Base-by-base conservation (phyloP, 2,329 filamentous ascomycete genomes). In the Xylariaceae sp. region DNA sequence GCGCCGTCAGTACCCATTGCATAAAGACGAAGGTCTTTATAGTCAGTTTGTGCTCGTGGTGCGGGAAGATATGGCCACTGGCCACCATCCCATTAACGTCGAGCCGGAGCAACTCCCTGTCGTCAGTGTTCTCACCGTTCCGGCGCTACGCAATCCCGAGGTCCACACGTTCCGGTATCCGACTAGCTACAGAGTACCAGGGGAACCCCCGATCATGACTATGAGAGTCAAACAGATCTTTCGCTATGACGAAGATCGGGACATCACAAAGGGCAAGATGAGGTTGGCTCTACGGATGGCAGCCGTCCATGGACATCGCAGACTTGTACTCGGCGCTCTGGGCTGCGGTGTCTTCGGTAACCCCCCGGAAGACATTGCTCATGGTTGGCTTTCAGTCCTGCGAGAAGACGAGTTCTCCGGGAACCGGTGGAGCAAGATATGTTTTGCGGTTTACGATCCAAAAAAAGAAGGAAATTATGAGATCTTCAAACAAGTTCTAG, bases 321-420 rank as follows among this genome's bases (percentile, higher is more conserved):
- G 74, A 53, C 64, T 88, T 7, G 78, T 88, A 5, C 69, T 89
- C 2, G 84, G 85, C 0, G 83, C 85, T 0, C 59, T 88, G 40
- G 85, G 85, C 0, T 88, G 84, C 55, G 85, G 84, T 3, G 82
- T 76, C 1, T 86, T 85, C 60, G 55, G 54, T 0, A 85, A 87
- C 59, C 85, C 85, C 7, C 71, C 72, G 0, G 64, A 67, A 23
- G 79, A 81, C 49, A 77, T 88, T n/a, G 82, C 79, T 2, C 48
- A 66, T 25, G 82, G 81, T 54, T 88, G 83, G 73, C 60, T 68
- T 22, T 75, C 81, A 55, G 80, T 86, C 25, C 65, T 87, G 44
- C 46, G 58, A 22, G 81, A 87, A 58, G 29, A 50, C 0, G 83
- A 88, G 65, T 86, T 85, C 52, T 55, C 64, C 32, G 79, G 80